A percentile compares a stretch with the other conserved stretches of the same genome.
Conservation (phyloP, 352 stramenopile species). For the Peronospora destructor region DNA sequence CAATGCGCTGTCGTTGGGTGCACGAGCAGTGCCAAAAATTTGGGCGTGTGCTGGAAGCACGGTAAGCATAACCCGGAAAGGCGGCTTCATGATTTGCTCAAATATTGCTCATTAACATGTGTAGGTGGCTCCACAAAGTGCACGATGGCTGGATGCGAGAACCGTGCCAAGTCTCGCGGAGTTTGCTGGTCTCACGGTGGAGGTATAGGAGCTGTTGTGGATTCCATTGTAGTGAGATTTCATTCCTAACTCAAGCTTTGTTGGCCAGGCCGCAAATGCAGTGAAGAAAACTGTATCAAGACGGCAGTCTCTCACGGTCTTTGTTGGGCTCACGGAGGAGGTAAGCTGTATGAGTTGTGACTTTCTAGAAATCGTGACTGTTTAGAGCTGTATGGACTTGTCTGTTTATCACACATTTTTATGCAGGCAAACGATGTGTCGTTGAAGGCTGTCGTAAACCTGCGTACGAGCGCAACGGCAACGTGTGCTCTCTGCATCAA, state of each 20-base stretch:
- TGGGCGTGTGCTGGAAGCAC: slow-evolving; percentile 72
- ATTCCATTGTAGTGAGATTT: not conserved
- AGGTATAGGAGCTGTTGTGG: slow-evolving; percentile 21
- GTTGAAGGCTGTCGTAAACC: slow-evolving; percentile 63
- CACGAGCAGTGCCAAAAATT: slow-evolving; percentile 71
- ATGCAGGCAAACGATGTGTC: slow-evolving; percentile 58
- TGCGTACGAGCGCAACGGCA: slow-evolving; percentile 73
- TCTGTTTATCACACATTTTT: slow-evolving; percentile 4
- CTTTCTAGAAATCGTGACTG: slow-evolving; percentile 1
- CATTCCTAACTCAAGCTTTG: slow-evolving; percentile 1
- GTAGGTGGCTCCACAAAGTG: slow-evolving; percentile 68
- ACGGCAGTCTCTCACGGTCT: slow-evolving; percentile 71
- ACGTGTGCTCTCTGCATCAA: slow-evolving; percentile 52
- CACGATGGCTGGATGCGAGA: slow-evolving; percentile 53
- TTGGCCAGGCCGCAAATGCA: slow-evolving; percentile 49
- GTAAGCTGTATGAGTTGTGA: slow-evolving; percentile 25
- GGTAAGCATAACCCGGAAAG: slow-evolving; percentile 32
- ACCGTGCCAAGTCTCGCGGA: slow-evolving; percentile 68
- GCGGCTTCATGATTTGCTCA: slow-evolving; percentile 36
- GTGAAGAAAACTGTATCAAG: slow-evolving; percentile 51
- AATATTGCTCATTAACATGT: slow-evolving; percentile 19
- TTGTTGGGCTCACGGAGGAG: slow-evolving; percentile 77
- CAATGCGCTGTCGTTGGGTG: slow-evolving; percentile 53
- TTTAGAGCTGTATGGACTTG: not conserved
- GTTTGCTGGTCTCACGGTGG: slow-evolving; percentile 78